A percentile compares a stretch with the other conserved stretches of the same genome.
phyloP scores from a whole-genome alignment of 192 early-diverging fungal genomes.

The Podila epicladia region DNA sequence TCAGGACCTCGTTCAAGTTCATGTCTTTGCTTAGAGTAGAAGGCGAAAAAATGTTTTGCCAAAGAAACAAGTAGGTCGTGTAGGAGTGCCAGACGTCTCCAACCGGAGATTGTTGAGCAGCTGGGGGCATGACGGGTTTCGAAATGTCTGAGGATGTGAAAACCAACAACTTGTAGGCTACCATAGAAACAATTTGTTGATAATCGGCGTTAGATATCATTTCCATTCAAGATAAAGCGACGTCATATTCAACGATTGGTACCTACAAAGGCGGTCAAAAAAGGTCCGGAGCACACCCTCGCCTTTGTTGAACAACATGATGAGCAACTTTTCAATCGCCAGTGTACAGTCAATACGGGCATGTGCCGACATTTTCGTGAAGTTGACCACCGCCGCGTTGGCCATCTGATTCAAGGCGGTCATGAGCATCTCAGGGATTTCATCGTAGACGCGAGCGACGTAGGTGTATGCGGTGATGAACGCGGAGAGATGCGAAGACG shows the following conservation, averaged over 20 bases:
- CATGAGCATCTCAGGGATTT: conserved; percentile 57
- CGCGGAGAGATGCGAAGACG: conserved; percentile 58
- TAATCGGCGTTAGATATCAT: no score
- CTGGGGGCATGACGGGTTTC: not conserved
- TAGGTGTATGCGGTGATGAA: conserved; percentile 72
- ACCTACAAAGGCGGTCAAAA: conserved; percentile 57
- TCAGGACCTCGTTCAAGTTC: conserved; percentile 14
- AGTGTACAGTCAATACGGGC: conserved; percentile 56
- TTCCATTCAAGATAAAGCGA: not conserved
- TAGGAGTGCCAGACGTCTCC: conserved; percentile 53
- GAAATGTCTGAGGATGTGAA: conserved; percentile 59
- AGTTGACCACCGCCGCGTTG: conserved; percentile 58
- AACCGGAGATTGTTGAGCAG: not conserved
- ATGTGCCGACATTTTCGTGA: conserved; percentile 54
- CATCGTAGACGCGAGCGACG: conserved; percentile 59
- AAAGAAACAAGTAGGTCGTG: conserved; percentile 65
- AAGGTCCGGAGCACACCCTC: conserved; percentile 55
- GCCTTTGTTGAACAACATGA: conserved; percentile 59
- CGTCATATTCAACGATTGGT: no score
- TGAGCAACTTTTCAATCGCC: conserved; percentile 63
- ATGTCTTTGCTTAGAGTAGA: conserved; percentile 5
- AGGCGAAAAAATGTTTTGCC: conserved; percentile 67
- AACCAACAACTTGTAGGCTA: conserved; percentile 65
- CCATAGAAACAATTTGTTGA: not conserved
- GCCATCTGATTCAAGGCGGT: conserved; percentile 54